Evolutionary conservation across 176 grass and related monocot species (phyloP).

Genomic region (Rhipidocladum racemiflorum): DNA sequence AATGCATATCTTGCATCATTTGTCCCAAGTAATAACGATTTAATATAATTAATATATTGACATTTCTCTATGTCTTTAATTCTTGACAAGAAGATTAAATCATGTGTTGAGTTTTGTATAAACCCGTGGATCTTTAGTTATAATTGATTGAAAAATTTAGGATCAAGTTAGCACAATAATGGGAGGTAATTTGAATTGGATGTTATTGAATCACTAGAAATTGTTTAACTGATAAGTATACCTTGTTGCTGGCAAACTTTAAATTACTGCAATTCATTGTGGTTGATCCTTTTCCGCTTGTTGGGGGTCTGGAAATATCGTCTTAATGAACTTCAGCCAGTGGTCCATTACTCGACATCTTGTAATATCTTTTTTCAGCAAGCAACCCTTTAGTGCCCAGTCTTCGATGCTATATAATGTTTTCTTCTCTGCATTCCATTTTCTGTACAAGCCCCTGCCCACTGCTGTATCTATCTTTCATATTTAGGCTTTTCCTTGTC

Average conservation of each 20-base stretch:
- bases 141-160: neutral
- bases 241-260: neutral
- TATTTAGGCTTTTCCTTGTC: neutral
- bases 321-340: neutral
- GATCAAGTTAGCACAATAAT: slow-evolving; percentile 5
- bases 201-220: neutral
- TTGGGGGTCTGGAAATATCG: neutral
- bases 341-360: neutral
- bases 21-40: neutral
- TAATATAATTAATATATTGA: neutral
- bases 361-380: neutral
- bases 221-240: neutral
- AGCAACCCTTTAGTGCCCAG: neutral
- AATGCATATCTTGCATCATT: slow-evolving; percentile 3
- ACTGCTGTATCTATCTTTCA: neutral
- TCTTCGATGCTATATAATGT: neutral
- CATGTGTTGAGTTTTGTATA: neutral
- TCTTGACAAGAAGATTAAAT: neutral
- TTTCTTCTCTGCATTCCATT: neutral
- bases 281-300: neutral
- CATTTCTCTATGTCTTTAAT: neutral
- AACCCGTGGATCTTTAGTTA: slow-evolving; percentile 14
- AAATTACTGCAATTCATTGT: neutral
- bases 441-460: neutral
- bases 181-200: neutral